Evolutionary conservation across 2,329 filamentous ascomycete species (phyloP).

Genomic region (Calonectria ilicicola): DNA sequence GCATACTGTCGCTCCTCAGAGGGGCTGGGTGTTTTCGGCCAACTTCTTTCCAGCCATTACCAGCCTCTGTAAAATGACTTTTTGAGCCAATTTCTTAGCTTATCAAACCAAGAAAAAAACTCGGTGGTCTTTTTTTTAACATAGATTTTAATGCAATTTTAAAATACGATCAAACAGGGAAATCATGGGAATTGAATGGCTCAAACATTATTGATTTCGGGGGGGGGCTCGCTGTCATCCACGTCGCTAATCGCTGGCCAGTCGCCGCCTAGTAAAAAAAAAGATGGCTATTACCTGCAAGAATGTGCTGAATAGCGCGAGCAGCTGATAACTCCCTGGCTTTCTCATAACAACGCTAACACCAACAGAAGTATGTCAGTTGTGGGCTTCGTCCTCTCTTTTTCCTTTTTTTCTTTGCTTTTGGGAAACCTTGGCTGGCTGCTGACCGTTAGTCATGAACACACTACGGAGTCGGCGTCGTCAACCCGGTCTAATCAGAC

Average conservation of each 20-base stretch:
- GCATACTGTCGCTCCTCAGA: neutral
- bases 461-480: neutral
- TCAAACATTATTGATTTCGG: neutral
- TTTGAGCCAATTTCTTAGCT: neutral
- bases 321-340: neutral
- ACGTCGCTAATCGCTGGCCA: neutral
- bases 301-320: neutral
- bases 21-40: neutral
- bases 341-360: neutral
- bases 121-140: neutral
- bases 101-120: neutral
- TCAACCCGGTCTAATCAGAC: constrained; percentile 30
- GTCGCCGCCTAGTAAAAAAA: neutral
- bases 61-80: neutral
- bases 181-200: neutral
- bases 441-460: neutral
- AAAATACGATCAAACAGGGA: neutral
- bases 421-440: neutral
- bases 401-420: neutral
- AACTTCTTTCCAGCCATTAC: neutral
- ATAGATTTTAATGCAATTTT: neutral
- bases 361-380: constrained; percentile 15
- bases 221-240: neutral
- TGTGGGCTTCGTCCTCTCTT: neutral
- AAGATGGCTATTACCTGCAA: neutral